phyloP scores from a whole-genome alignment of 805 yeast genomes.

The Metschnikowia lachancei region DNA sequence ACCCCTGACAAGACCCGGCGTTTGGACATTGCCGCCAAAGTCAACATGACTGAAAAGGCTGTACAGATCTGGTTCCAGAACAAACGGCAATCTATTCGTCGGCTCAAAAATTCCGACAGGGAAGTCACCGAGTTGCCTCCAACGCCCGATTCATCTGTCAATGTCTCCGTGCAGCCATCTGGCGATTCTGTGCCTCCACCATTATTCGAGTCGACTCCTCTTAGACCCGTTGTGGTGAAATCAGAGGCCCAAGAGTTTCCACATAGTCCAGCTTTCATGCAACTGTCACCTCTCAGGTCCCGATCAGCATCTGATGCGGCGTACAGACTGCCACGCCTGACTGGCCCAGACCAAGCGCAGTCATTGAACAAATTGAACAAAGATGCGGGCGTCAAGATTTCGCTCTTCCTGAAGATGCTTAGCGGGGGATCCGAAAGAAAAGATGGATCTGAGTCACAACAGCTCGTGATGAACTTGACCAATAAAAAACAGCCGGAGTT shows the following conservation, averaged over 20 bases:
- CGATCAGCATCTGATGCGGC: slow-evolving; percentile 14
- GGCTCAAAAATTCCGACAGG: slow-evolving; percentile 37
- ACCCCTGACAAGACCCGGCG: slow-evolving; percentile 82
- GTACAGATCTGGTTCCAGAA: slow-evolving; percentile 99
- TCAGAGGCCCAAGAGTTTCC: slow-evolving; percentile 13
- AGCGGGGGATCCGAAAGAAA: slow-evolving; percentile 7
- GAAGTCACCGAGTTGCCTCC: slow-evolving; percentile 45
- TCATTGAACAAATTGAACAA: slow-evolving; percentile 1
- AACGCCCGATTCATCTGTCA: slow-evolving; percentile 27
- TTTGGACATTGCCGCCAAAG: slow-evolving; percentile 71
- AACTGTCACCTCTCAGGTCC: slow-evolving; percentile 17
- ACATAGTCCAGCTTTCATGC: slow-evolving; percentile 16
- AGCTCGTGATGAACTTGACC: slow-evolving; percentile 20
- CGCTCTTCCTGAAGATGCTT: slow-evolving; percentile 13
- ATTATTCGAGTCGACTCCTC: slow-evolving; percentile 15
- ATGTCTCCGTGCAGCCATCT: background rate
- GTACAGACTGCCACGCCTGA: slow-evolving; percentile 1
- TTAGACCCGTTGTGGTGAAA: slow-evolving; percentile 14
- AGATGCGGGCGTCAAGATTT: slow-evolving; percentile 1
- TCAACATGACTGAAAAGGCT: slow-evolving; percentile 95
- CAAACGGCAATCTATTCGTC: slow-evolving; percentile 78
- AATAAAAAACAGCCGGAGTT: slow-evolving; percentile 21
- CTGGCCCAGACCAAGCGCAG: background rate
- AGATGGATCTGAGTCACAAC: slow-evolving; percentile 7
- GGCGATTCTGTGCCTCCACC: slow-evolving; percentile 8